Conservation (phyloP, 1,139 yeast species). For the Lizanozyma gosingica region DNA sequence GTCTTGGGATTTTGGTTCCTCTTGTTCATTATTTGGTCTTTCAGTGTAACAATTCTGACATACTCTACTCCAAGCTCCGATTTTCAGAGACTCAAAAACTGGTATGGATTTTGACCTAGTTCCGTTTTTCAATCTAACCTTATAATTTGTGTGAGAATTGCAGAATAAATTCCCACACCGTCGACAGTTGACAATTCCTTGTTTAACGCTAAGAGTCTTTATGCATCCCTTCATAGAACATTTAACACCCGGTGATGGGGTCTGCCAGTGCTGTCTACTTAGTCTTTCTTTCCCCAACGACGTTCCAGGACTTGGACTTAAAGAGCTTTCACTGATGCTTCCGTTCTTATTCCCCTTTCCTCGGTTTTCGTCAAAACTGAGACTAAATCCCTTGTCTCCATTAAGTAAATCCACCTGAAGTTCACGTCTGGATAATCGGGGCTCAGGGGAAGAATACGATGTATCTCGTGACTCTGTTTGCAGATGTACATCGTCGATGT, state of each 20-base stretch:
- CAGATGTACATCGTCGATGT: constrained; percentile 62
- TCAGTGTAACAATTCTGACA: constrained; percentile 53
- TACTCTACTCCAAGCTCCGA: constrained; percentile 63
- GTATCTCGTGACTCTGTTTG: constrained; percentile 3
- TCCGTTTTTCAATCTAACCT: constrained; percentile 37
- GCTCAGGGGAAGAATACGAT: neutral
- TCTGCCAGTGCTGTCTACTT: constrained; percentile 58
- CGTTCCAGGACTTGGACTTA: constrained; percentile 6
- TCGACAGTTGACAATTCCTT: constrained; percentile 53
- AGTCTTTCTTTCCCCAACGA: constrained; percentile 16
- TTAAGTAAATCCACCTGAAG: neutral
- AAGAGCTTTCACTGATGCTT: no score
- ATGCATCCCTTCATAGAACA: constrained; percentile 33
- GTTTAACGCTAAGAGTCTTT: constrained; percentile 32
- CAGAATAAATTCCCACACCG: constrained; percentile 72
- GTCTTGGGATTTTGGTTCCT: constrained; percentile 32
- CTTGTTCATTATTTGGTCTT: constrained; percentile 46
- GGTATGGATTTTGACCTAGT: constrained; percentile 29
- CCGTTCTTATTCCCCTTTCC: neutral
- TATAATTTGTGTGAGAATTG: constrained; percentile 49
- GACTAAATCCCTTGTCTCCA: constrained; percentile 2
- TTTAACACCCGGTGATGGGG: constrained; percentile 23
- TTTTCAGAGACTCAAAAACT: constrained; percentile 17
- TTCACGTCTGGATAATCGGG: neutral
- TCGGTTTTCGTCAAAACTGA: neutral